Percentiles rank a stretch among this genome's conserved stretches.
Conservation (phyloP, 305 asterid species). For the Euphrasia arctica region DNA sequence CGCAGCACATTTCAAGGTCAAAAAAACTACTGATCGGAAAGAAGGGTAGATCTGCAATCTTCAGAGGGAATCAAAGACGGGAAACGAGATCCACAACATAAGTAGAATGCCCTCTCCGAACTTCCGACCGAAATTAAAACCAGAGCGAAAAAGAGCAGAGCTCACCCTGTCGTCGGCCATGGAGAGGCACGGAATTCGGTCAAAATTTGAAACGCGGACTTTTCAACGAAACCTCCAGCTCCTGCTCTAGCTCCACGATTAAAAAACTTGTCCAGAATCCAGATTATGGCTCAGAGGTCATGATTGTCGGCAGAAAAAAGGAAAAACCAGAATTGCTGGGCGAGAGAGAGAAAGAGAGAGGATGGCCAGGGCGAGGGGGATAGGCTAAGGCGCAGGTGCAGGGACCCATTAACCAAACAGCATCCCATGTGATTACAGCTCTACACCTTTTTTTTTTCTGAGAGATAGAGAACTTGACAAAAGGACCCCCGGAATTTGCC, state of each 20-base stretch:
- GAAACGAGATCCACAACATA: constrained; percentile 8
- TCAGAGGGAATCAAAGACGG: not conserved
- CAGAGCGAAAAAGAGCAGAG: not conserved
- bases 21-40: constrained; percentile 16
- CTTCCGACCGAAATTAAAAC: constrained; percentile 17
- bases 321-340: constrained; percentile 30
- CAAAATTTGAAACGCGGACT: constrained; percentile 19
- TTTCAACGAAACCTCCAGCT: constrained; percentile 13
- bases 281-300: constrained; percentile 46
- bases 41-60: constrained; percentile 27
- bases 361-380: constrained; percentile 6
- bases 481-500: not conserved
- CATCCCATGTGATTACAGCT: constrained; percentile 85
- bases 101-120: not conserved
- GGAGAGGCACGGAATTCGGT: constrained; percentile 21
- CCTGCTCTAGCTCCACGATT: constrained; percentile 5
- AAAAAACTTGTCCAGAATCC: constrained; percentile 21
- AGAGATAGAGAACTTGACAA: not conserved
- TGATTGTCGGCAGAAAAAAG: constrained; percentile 52
- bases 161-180: constrained; percentile 72
- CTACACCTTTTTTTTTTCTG: constrained; percentile 30
- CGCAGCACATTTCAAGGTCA: constrained; percentile 2
- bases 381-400: constrained; percentile 15
- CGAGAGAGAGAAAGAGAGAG: constrained; percentile 22
- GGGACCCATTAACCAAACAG: constrained; percentile 63